A percentile compares a stretch with the other conserved stretches of the same genome.
phyloP scores from a whole-genome alignment of 805 yeast genomes.

The Yarrowia porcina region DNA sequence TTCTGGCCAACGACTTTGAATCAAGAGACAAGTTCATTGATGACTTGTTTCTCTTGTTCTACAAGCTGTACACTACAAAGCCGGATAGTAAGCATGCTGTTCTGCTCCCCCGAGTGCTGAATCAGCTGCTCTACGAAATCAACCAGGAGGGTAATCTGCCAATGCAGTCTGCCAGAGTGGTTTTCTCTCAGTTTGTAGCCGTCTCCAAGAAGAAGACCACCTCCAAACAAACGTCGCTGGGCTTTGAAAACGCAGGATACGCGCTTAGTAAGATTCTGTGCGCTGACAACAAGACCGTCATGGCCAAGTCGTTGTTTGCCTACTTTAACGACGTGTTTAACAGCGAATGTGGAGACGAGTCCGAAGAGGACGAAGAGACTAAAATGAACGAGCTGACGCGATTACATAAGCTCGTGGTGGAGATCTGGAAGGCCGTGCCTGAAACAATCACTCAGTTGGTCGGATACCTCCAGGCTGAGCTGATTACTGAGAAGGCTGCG shows the following conservation, averaged over 20 bases:
- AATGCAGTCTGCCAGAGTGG: conserved; percentile 51
- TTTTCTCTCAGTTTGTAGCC: conserved; percentile 22
- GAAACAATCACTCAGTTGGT: conserved; percentile 68
- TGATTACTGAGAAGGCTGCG: conserved; percentile 59
- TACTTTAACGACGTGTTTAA: conserved; percentile 73
- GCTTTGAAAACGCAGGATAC: conserved; percentile 53
- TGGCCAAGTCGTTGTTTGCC: conserved; percentile 73
- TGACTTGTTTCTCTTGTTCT: conserved; percentile 58
- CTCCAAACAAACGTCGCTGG: conserved; percentile 29
- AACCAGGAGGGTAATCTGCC: conserved; percentile 18
- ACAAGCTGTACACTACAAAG: conserved; percentile 47
- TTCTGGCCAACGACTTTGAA: conserved; percentile 71
- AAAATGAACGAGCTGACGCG: conserved; percentile 47
- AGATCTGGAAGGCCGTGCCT: conserved; percentile 76
- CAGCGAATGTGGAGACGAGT: conserved; percentile 37
- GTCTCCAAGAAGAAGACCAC: conserved; percentile 34
- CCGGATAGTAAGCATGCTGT: conserved; percentile 57
- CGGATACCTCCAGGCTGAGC: conserved; percentile 76
- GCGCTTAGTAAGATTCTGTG: conserved; percentile 65
- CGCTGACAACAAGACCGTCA: conserved; percentile 62
- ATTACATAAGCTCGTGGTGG: conserved; percentile 59
- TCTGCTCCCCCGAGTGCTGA: conserved; percentile 64
- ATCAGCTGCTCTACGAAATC: conserved; percentile 52
- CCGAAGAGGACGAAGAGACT: conserved; percentile 30
- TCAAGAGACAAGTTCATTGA: conserved; percentile 55